Evolutionary conservation across 164 flowering plant species (phyloP).

Genomic region (Houttuynia cordata): DNA sequence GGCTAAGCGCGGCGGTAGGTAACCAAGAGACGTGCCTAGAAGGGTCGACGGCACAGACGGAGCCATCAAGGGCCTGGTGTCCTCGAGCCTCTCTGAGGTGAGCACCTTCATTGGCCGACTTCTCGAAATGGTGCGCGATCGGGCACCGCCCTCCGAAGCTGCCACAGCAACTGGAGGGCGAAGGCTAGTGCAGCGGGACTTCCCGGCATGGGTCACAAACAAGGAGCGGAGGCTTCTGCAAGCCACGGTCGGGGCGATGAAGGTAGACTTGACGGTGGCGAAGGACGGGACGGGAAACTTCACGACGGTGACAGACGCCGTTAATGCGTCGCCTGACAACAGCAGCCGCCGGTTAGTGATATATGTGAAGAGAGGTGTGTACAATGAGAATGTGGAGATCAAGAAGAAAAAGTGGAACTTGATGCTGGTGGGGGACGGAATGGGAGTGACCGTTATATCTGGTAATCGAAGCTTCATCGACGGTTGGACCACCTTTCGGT

Average conservation of each 20-base stretch:
- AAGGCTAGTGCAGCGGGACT: too few species aligned
- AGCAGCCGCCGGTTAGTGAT: constrained; percentile 35
- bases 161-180: constrained; percentile 2
- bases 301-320: constrained; percentile 49
- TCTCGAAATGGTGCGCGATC: constrained; percentile 31
- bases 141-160: background rate
- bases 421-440: constrained; percentile 47
- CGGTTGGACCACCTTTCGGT: constrained; percentile 50
- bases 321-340: constrained; percentile 49
- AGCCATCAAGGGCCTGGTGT: constrained; percentile 27
- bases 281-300: constrained; percentile 63
- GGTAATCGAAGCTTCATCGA: constrained; percentile 33
- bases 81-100: constrained; percentile 25
- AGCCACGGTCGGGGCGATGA: constrained; percentile 12
- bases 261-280: constrained; percentile 52
- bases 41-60: constrained; percentile 65
- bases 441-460: constrained; percentile 31
- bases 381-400: constrained; percentile 44
- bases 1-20: constrained; percentile 67
- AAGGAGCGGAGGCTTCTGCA: constrained; percentile 44
- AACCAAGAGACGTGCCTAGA: constrained; percentile 81
- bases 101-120: constrained; percentile 32
- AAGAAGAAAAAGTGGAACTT: constrained; percentile 47
- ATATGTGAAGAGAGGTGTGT: constrained; percentile 40
- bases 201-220: constrained; percentile 48